Evolutionary conservation across 805 yeast genomes (phyloP), one percentile per base, ranked within the genome.

Genomic region (Brettanomyces naardenensis): DNA sequence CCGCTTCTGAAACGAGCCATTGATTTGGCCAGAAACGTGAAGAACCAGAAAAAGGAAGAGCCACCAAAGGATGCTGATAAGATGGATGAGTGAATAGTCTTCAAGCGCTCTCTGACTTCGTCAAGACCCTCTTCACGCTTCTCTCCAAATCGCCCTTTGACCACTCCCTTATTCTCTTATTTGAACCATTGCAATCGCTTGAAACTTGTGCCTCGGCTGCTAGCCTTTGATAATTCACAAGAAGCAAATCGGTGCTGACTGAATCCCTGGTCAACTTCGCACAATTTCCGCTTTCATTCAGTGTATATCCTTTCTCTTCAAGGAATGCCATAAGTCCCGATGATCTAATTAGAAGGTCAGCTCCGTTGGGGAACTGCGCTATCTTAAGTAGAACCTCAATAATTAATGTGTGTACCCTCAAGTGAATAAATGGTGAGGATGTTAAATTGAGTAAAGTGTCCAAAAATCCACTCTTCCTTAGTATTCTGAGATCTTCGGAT

Each of bases 121-220:
- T 23, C 26, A 31, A 9, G 6, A 31, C 22, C 7, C 33, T 13
- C 22, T 31, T 31, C 7, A 32, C 35, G 9, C 27, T 55, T 31
- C 59, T 56, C 0, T 53, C 60, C 4, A 69, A 44, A 48, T 80
- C 85, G 13, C 61, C 71, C 31, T 59, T 62, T 4, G 76, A 63
- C 89, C 90, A 83, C 3, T 76, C 79, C 21, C 62, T 48, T 1
- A 77, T 51, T 56, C 89, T 71, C 49, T 81, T 80, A 38, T 69
- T 73, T 2, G 47, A 36, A 5, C 51, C 54, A 27, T 46, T 41
- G 27, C 64, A 54, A 1, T 53, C 54, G 4, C 65, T 61, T 11
- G 68, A 53, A 13, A 72, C 38, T 1, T 65, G 66, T 27, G 69
- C 59, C 38, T 75, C 69, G 3, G 71, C 35, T 3, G 67, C 59